Evolutionary conservation across 257 asterid genomes (phyloP), one percentile per base, ranked within the genome.

Genomic region (Oldenlandia corymbosa): DNA sequence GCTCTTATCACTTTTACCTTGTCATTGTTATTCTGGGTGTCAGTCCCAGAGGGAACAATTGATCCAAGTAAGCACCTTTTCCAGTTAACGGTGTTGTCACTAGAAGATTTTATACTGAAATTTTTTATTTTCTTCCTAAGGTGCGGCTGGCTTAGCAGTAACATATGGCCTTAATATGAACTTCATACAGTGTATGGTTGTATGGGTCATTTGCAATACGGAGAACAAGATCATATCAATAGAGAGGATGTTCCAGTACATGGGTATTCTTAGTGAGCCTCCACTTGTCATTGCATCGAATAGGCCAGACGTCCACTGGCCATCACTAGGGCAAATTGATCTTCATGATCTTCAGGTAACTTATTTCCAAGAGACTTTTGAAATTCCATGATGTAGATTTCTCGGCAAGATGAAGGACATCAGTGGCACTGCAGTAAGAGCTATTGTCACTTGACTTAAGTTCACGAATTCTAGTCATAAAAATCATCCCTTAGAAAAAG

Each of bases 121-220:
- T 39, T 39, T 48, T 24, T 46, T 26, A 52, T 30, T 12, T 16
- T 56, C 31, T 53, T 36, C 56, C 23, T n/a, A 64, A 91, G 97
- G 93, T 75, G 70, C 81, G 65, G 98, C 96, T 53, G 96, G 96
- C 54, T 80, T 88, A 70, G 95, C 92, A 6, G 85, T 91, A 46
- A 91, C 94, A 0, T 91, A 88, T 55, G 95, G 96, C 34, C 94
- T 91, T 62, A 88, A 77, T 68, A 71, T 88, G 68, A 88, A 88
- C 64, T 65, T 49, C 76, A 7, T 81, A 60, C 96, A 83, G 75
- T 72, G 83, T 46, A 72, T 84, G 94, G 82, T 73, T 45, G 85
- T 88, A 28, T 79, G 88, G 96, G 65, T 46, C 66, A 79, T 88
- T 55, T 91, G 96, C 78, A 62, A 51, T 58, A 64, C 86, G 87